A percentile compares a stretch with the other conserved stretches of the same genome.
These are phyloP conservation scores for Pseudonitzschia delicatissima DNA, from an alignment of 108 stramenopile genomes.

Conservation along the genomic window DNA sequence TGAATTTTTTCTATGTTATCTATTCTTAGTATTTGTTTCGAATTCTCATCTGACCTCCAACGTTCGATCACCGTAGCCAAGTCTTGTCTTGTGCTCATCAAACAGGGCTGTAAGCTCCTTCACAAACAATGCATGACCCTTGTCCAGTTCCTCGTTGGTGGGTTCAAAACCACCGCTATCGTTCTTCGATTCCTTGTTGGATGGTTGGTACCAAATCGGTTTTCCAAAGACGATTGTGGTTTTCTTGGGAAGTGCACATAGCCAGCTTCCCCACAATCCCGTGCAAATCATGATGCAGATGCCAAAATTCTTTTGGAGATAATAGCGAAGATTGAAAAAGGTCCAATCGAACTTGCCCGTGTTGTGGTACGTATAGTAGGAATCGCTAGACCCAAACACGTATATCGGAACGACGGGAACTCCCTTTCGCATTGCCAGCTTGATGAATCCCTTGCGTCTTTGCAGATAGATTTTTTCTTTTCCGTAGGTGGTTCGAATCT, in stretches of 20 bases:
- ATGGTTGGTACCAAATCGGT: not conserved
- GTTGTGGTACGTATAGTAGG: conserved; percentile 38
- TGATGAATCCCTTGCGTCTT: conserved; percentile 84
- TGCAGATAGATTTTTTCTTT: conserved; percentile 55
- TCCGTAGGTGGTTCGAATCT: conserved; percentile 36
- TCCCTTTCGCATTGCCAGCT: conserved; percentile 69
- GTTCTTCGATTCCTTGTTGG: not conserved
- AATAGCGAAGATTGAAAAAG: conserved; percentile 24
- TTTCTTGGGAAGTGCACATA: not conserved
- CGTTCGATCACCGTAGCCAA: conserved; percentile 46
- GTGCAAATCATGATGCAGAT: conserved; percentile 44
- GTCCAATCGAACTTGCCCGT: not conserved
- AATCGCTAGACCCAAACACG: conserved; percentile 60
- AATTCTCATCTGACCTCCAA: conserved; percentile 52
- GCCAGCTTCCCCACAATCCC: conserved; percentile 33
- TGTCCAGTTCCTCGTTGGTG: conserved; percentile 14
- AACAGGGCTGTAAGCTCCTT: conserved; percentile 42
- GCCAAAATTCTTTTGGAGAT: conserved; percentile 54
- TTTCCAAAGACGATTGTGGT: not conserved
- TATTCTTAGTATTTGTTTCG: too few relatives aligned
- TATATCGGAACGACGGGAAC: conserved; percentile 82
- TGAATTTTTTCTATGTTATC: too few relatives aligned
- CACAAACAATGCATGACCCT: conserved; percentile 44
- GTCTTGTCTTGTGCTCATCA: conserved; percentile 50
- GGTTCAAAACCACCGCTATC: not conserved